Conservation (phyloP, 176 grass and related monocot genomes). For the Elaeis guineensis region DNA sequence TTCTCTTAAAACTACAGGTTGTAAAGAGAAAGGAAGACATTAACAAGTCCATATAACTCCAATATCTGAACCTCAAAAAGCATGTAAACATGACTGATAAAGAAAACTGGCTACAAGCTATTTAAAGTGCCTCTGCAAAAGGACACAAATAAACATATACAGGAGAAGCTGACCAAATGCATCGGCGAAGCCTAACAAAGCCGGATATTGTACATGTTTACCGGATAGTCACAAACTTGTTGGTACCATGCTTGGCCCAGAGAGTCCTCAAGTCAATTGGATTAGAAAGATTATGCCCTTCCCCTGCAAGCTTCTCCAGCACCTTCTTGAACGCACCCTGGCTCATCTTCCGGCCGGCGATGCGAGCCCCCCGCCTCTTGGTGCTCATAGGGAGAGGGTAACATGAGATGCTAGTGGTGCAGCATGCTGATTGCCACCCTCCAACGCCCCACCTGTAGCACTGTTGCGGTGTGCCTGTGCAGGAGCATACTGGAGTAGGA, state of each 20-base stretch:
- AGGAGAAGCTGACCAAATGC: constrained; percentile 20
- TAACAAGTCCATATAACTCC: constrained; percentile 16
- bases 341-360: constrained; percentile 90
- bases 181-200: constrained; percentile 19
- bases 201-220: constrained; percentile 26
- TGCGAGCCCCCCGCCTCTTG: constrained; percentile 51
- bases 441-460: constrained; percentile 12
- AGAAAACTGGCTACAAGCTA: constrained; percentile 25
- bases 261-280: constrained; percentile 80
- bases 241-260: constrained; percentile 92
- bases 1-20: constrained; percentile 29
- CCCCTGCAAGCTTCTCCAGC: constrained; percentile 75
- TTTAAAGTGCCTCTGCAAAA: constrained; percentile 25
- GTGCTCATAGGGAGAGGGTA: constrained; percentile 75
- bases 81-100: constrained; percentile 29
- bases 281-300: constrained; percentile 83
- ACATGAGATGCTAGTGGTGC: constrained; percentile 60
- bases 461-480: constrained; percentile 5
- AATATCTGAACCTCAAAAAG: constrained; percentile 16
- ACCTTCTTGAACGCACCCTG: constrained; percentile 97
- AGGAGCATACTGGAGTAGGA: constrained; percentile 6
- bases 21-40: constrained; percentile 28
- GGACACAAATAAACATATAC: constrained; percentile 24
- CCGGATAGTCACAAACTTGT: constrained; percentile 88
- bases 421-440: constrained; percentile 11